Base-by-base conservation (phyloP, 495 filamentous ascomycete species). In the Recurvomyces mirabilis region DNA sequence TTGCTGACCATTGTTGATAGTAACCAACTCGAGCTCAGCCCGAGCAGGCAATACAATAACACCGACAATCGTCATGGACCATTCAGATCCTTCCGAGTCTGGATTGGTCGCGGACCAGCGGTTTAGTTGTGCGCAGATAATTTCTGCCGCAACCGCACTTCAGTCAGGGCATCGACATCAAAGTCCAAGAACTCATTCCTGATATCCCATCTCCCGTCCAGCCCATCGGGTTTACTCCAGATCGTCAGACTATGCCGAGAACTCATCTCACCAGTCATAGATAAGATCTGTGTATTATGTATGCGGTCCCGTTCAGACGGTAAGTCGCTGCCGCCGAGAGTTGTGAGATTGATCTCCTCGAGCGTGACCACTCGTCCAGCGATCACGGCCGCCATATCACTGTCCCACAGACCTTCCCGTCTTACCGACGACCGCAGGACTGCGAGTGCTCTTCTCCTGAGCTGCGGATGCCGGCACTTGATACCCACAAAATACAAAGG, bases 1-100 rank as follows among this genome's bases (percentile, higher is more conserved):
- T n/a, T n/a, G n/a, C n/a, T n/a, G n/a, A n/a, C n/a, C n/a, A n/a
- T n/a, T n/a, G n/a, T n/a, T n/a, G n/a, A n/a, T n/a, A n/a, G n/a
- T n/a, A 59, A 59, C 35, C 56, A 56, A 40, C 26, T 59, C 19
- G 44, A 56, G 39, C 47, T 56, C n/a, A 30, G 38, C 18, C 53
- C 56, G 1, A 18, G 12, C 7, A 26, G 49, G 20, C 52, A 58
- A 43, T 58, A 55, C 42, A 44, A 52, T 38, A 58, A 58, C 34
- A 45, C 47, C 13, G 55, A 58, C 43, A 51, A 46, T 17, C 43
- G 55, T 17, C 46, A 38, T 28, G 55, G 52, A 17, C 55, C 51
- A 0, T 55, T 58, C 31, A 21, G 49, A 11, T 43, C 35, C 19
- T 58, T 55, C 35, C 41, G 49, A 38, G 52, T 55, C 30, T 58